These are phyloP conservation scores for Beta macrorhiza DNA, from an alignment of 179 eudicot genomes.

Conservation along the genomic window DNA sequence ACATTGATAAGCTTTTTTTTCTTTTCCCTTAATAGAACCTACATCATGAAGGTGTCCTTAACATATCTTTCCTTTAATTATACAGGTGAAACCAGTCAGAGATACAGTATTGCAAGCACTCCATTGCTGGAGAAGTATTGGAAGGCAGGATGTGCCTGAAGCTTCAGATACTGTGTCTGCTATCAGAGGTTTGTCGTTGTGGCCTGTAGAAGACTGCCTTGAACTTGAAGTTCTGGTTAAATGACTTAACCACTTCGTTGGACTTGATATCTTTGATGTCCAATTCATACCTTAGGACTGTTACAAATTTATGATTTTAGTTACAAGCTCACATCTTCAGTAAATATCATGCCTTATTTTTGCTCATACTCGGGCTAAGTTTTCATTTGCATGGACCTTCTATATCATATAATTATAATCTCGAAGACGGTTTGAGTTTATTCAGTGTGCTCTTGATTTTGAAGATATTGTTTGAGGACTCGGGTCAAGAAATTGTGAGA, in stretches of 20 bases:
- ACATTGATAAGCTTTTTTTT: constrained; percentile 4
- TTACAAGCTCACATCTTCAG: neutral
- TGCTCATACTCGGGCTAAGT: neutral
- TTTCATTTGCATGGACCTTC: neutral
- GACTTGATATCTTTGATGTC: neutral
- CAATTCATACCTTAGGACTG: constrained; percentile 2
- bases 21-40: neutral
- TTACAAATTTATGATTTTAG: neutral
- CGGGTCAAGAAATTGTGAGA: neutral
- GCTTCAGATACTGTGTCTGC: constrained; percentile 63
- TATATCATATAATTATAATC: neutral
- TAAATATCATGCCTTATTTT: neutral
- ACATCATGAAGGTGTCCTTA: neutral
- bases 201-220: neutral
- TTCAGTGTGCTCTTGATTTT: neutral
- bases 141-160: constrained; percentile 52
- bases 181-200: constrained; percentile 44
- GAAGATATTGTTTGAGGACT: neutral
- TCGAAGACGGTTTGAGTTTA: neutral
- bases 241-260: neutral
- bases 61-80: constrained; percentile 14
- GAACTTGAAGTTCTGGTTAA: neutral
- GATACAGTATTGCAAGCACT: constrained; percentile 73
- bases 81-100: constrained; percentile 91
- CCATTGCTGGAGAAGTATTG: constrained; percentile 68